Percentiles rank a stretch among this genome's conserved stretches.
These are phyloP conservation scores for Sistotremastrum suecicum DNA, from an alignment of 768 basidiomycete genomes.

Conservation along the genomic window DNA sequence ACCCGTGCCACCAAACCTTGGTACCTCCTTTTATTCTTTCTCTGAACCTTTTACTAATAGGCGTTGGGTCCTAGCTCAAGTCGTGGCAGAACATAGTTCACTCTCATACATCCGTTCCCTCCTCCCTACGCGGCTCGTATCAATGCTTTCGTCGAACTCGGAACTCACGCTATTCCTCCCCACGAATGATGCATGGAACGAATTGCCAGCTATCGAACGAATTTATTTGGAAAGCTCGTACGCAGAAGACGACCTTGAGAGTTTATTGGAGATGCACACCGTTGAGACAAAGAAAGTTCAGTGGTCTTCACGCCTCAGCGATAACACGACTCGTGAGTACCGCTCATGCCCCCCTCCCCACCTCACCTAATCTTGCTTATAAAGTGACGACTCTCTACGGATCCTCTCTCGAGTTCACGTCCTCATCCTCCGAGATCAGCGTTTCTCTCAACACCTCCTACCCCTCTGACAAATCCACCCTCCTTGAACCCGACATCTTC, in stretches of 20 bases:
- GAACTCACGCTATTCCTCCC: slow-evolving; percentile 86
- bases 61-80: too few species aligned
- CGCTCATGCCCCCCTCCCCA: neutral
- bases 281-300: slow-evolving; percentile 42
- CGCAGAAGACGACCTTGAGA: slow-evolving; percentile 63
- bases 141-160: slow-evolving; percentile 47
- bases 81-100: slow-evolving; percentile 42
- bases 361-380: neutral
- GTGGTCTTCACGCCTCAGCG: slow-evolving; percentile 52
- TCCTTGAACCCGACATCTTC: slow-evolving; percentile 73
- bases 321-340: slow-evolving; percentile 38
- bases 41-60: neutral
- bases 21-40: slow-evolving; percentile 27
- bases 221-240: slow-evolving; percentile 83
- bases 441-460: slow-evolving; percentile 38
- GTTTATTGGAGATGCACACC: slow-evolving; percentile 69
- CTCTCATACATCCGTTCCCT: slow-evolving; percentile 67
- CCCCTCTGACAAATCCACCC: slow-evolving; percentile 36
- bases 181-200: slow-evolving; percentile 70
- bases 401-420: slow-evolving; percentile 28
- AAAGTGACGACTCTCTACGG: slow-evolving; percentile 63
- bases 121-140: slow-evolving; percentile 42
- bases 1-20: slow-evolving; percentile 56
- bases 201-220: slow-evolving; percentile 61
- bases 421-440: slow-evolving; percentile 22